These are phyloP conservation scores for Bremia lactucae DNA, from an alignment of 352 stramenopile species.

Conservation along the genomic window DNA sequence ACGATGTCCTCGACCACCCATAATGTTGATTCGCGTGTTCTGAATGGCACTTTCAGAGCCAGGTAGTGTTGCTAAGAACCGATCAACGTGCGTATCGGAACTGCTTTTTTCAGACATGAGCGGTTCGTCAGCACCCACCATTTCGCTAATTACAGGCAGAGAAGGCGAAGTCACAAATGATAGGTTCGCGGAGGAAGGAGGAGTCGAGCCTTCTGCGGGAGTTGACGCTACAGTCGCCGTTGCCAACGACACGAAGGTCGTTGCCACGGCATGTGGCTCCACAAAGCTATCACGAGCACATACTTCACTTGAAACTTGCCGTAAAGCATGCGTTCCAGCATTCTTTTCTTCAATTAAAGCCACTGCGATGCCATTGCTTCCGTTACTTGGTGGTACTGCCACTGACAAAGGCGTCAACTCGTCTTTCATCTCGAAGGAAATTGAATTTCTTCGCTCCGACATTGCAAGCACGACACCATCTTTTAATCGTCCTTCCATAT, in stretches of 20 bases:
- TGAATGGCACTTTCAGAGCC: conserved; percentile 87
- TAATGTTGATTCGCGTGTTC: conserved; percentile 85
- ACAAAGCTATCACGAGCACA: conserved; percentile 14
- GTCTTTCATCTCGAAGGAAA: conserved; percentile 44
- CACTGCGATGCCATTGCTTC: conserved; percentile 6
- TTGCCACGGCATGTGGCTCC: conserved; percentile 8
- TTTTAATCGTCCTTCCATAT: conserved; percentile 71
- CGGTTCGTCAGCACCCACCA: conserved; percentile 32
- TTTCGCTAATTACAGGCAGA: conserved; percentile 22
- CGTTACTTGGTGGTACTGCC: conserved; percentile 8
- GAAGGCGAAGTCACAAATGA: conserved; percentile 8
- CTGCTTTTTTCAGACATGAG: conserved; percentile 35
- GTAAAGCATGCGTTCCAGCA: conserved; percentile 28
- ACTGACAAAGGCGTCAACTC: conserved; percentile 25
- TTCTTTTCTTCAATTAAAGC: conserved; percentile 40
- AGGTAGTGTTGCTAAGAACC: conserved; percentile 75
- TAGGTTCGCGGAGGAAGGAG: conserved; percentile 1
- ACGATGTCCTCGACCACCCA: conserved; percentile 84
- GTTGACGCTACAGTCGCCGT: neutral
- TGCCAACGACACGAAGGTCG: conserved; percentile 3
- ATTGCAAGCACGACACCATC: conserved; percentile 12
- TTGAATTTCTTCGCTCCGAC: conserved; percentile 35
- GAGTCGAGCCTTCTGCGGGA: neutral
- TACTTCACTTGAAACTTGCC: conserved; percentile 17
- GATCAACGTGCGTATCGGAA: conserved; percentile 43